These are phyloP conservation scores for Phaeosphaeria sp. DNA, from an alignment of 2,329 filamentous ascomycete species.

Conservation along the genomic window DNA sequence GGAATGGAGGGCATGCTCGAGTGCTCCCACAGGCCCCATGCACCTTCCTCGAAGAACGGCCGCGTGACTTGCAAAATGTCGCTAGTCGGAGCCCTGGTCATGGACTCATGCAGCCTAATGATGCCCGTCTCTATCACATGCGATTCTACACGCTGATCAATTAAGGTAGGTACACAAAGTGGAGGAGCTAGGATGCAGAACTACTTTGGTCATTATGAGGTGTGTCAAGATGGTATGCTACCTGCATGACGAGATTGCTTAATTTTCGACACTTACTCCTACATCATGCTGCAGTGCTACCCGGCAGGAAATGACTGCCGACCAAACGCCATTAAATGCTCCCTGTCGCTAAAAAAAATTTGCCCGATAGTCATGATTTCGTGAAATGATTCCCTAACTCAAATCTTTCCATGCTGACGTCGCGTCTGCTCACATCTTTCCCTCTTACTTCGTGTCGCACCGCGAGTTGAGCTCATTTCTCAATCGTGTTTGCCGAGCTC, in stretches of 20 bases:
- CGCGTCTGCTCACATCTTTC: no score
- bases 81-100: background rate
- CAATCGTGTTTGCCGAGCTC: conserved; percentile 9
- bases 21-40: background rate
- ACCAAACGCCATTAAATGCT: background rate
- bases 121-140: background rate
- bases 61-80: conserved; percentile 1
- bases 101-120: background rate
- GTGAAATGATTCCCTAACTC: background rate
- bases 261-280: background rate
- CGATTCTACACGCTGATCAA: background rate
- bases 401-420: no score
- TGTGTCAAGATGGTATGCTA: background rate
- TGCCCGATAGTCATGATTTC: background rate
- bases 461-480: conserved; percentile 17
- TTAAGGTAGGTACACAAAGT: background rate
- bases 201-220: background rate
- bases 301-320: background rate
- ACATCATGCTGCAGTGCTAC: background rate
- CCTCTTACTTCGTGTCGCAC: no score
- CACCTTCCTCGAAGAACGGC: background rate
- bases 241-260: background rate
- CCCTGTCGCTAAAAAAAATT: background rate
- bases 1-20: background rate
- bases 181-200: background rate